Percentiles rank a stretch among this genome's conserved stretches.
phyloP scores from a whole-genome alignment of 2,329 filamentous ascomycete species.

The Fusarium fujikuroi region DNA sequence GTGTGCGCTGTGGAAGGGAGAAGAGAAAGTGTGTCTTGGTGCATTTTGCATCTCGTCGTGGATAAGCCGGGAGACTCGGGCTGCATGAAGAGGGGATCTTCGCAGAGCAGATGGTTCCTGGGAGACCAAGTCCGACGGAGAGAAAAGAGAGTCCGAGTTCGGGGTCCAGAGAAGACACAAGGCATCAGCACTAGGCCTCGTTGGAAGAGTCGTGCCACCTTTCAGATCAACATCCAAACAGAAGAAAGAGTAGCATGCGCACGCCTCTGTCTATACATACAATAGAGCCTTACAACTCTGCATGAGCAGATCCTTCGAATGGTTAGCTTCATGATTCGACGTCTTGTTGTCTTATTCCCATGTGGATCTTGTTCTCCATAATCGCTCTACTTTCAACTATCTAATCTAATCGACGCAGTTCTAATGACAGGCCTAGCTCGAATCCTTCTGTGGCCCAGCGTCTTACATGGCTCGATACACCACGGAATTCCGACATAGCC shows the following conservation, averaged over 20 bases:
- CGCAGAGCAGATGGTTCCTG: conserved; percentile 28
- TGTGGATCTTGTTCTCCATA: conserved; percentile 3
- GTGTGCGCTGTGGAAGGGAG: not conserved
- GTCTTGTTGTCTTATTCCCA: not conserved
- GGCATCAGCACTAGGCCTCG: conserved; percentile 32
- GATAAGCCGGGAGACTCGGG: conserved; percentile 18
- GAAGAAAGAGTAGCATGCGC: not conserved
- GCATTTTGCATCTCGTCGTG: conserved; percentile 21
- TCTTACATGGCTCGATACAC: conserved; percentile 1
- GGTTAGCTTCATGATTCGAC: not conserved
- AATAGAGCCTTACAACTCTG: conserved; percentile 7
- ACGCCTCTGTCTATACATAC: not conserved
- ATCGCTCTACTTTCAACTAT: not conserved
- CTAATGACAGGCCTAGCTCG: not conserved
- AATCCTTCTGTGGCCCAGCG: not conserved
- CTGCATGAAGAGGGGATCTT: conserved; percentile 34
- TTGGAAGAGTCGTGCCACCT: conserved; percentile 3
- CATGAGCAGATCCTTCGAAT: not conserved
- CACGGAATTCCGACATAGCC: conserved; percentile 13
- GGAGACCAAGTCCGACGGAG: conserved; percentile 1
- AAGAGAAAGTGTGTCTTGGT: not conserved
- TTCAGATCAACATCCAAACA: conserved; percentile 1
- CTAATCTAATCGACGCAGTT: not conserved
- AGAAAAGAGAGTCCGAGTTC: conserved; percentile 5
- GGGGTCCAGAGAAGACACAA: not conserved